Evolutionary conservation across 2,329 filamentous ascomycete genomes (phyloP).

Genomic region (Fusarium nurragi): DNA sequence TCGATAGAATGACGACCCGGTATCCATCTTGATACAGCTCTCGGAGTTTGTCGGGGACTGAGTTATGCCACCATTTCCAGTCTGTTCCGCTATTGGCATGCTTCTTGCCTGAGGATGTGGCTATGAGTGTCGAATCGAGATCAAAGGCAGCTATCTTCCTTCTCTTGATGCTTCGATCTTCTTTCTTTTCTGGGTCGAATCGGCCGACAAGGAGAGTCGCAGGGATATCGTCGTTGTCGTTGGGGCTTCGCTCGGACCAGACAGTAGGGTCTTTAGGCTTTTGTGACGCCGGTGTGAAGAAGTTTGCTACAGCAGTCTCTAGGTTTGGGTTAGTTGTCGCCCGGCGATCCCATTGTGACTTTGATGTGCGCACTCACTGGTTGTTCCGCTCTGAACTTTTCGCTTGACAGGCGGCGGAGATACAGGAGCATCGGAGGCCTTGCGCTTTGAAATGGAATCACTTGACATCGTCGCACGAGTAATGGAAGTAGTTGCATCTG

Average conservation of each 20-base stretch:
- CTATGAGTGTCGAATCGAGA: slow-evolving; percentile 87
- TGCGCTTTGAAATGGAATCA: slow-evolving; percentile 47
- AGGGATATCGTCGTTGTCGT: slow-evolving; percentile 57
- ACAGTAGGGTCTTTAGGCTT: slow-evolving; percentile 79
- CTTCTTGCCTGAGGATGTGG: slow-evolving; percentile 80
- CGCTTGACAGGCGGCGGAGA: slow-evolving; percentile 65
- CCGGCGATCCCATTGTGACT: neutral
- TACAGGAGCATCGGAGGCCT: slow-evolving; percentile 54
- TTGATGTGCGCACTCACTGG: slow-evolving; percentile 52
- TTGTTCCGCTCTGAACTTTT: slow-evolving; percentile 61
- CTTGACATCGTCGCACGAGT: slow-evolving; percentile 20
- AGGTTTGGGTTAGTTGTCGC: slow-evolving; percentile 26
- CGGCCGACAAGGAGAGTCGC: slow-evolving; percentile 78
- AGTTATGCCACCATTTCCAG: slow-evolving; percentile 93
- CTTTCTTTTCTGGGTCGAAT: slow-evolving; percentile 62
- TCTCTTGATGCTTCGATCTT: slow-evolving; percentile 49
- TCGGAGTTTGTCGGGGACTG: slow-evolving; percentile 73
- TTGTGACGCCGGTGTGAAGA: slow-evolving; percentile 88
- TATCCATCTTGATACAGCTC: slow-evolving; percentile 77
- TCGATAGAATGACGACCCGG: slow-evolving; percentile 82
- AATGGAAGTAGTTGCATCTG: slow-evolving; percentile 25
- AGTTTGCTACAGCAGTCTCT: slow-evolving; percentile 79
- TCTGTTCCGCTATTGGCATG: slow-evolving; percentile 77
- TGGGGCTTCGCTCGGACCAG: slow-evolving; percentile 73
- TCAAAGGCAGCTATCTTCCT: slow-evolving; percentile 78